Evolutionary conservation across 192 early-diverging fungal genomes (phyloP), one percentile per base, ranked within the genome.

Genomic region (Coemansia sp.): DNA sequence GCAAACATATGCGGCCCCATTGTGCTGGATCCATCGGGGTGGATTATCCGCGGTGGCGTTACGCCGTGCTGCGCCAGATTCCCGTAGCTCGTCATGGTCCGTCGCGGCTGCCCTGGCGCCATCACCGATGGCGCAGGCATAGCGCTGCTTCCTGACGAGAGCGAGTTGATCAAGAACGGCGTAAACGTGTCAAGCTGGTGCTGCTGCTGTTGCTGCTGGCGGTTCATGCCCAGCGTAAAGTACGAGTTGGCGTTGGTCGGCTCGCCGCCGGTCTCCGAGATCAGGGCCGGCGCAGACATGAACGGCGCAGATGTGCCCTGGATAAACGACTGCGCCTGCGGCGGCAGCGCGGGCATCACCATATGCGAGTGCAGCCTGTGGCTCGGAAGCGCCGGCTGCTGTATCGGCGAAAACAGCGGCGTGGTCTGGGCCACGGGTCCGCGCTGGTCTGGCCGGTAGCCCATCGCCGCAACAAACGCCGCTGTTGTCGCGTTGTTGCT

Each of bases 211-310:
- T 49, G 56, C 53, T 58, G 55, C 43, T 43, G 40, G 25, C 25
- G 33, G 29, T 42, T 51, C 23, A 61, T 25, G 3, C 54, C 61
- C 40, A 79, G 59, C 10, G 66, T 32, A 55, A 79, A 79, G 44
- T 79, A 79, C 54, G 76, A 79, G 19, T 51, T 55, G 4, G 58
- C 61, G 24, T 62, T 63, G 4, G 40, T 38, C 6, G 68, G 76
- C 25, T 79, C 76, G 18, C 70, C 76, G 1, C 76, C 76, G 3
- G 59, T 69, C 5, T 50, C 66, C 0, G 67, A 69, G 11, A 73
- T 65, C 16, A 79, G 67, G 9, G 76, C 76, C 0, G 76, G 76
- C 19, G 76, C 76, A 0, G 76, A 79, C 38, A 79, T 29, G 23
- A 79, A 79, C 14, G 70, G 62, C 23, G 62, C 49, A 18, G 67